Conservation (phyloP, 805 yeast species). For the Starmerella sp. region DNA sequence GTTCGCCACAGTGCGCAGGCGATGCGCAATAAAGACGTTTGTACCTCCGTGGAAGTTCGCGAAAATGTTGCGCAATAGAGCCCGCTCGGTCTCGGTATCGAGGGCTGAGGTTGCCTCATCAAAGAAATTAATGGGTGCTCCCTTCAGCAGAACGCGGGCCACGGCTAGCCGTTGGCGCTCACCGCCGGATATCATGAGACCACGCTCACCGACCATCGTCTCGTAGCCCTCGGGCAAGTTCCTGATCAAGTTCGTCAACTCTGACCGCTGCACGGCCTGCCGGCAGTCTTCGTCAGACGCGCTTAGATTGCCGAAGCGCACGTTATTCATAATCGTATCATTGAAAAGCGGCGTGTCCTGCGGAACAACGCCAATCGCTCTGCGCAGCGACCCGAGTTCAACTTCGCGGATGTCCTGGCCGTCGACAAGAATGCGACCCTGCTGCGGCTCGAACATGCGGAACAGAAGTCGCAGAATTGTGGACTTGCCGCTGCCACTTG, state of each 20-base stretch:
- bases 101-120: constrained; percentile 94
- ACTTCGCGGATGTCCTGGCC: constrained; percentile 77
- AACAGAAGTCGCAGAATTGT: constrained; percentile 75
- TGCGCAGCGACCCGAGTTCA: constrained; percentile 62
- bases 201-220: constrained; percentile 87
- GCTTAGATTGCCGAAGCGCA: constrained; percentile 68
- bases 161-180: constrained; percentile 93
- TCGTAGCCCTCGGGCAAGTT: constrained; percentile 74
- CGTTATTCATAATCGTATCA: constrained; percentile 77
- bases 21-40: constrained; percentile 83
- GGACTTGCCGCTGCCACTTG: constrained; percentile 92
- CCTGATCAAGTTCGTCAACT: constrained; percentile 47
- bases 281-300: constrained; percentile 65
- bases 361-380: constrained; percentile 81
- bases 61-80: constrained; percentile 63
- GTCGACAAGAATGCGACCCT: constrained; percentile 72
- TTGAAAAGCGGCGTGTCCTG: constrained; percentile 95
- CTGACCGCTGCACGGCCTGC: constrained; percentile 55
- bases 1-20: constrained; percentile 87
- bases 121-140: constrained; percentile 81
- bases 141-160: constrained; percentile 76
- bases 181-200: constrained; percentile 99
- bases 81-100: constrained; percentile 92
- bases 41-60: constrained; percentile 58
- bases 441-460: constrained; percentile 74